Conservation (phyloP, 1,284 basidiomycete species). For the Dichomitus squalens region DNA sequence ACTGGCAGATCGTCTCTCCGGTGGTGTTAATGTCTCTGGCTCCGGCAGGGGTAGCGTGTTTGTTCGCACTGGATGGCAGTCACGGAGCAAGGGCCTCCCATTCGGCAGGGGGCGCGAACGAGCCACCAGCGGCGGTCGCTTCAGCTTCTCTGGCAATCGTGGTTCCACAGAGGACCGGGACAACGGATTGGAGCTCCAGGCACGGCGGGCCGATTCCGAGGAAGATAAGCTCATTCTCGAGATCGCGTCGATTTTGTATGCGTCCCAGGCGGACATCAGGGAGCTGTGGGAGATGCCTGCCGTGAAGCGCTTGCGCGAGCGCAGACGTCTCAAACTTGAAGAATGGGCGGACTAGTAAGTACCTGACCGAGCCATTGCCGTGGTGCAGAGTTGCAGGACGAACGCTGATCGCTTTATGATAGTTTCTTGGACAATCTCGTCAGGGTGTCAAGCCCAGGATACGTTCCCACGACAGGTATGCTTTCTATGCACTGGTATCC, state of each 20-base stretch:
- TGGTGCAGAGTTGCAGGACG: background rate
- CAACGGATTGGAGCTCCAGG: conserved; percentile 20
- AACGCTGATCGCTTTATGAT: conserved; percentile 3
- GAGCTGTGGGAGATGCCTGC: conserved; percentile 71
- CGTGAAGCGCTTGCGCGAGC: conserved; percentile 65
- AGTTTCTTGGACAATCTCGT: conserved; percentile 76
- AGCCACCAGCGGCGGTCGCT: conserved; percentile 26
- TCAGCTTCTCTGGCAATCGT: conserved; percentile 30
- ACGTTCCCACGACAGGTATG: conserved; percentile 72
- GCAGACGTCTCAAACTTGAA: conserved; percentile 72
- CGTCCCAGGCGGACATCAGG: conserved; percentile 62
- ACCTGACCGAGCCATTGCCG: background rate
- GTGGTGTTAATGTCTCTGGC: conserved; percentile 68
- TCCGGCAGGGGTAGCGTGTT: conserved; percentile 73
- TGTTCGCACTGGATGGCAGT: conserved; percentile 80
- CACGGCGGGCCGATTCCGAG: conserved; percentile 30
- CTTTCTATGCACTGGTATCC: background rate
- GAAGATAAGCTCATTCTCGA: conserved; percentile 62
- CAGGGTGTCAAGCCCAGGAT: conserved; percentile 66
- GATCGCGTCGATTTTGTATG: conserved; percentile 57
- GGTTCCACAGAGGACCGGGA: conserved; percentile 23
- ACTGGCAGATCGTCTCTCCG: conserved; percentile 71
- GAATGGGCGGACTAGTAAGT: conserved; percentile 85
- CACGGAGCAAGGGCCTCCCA: conserved; percentile 52
- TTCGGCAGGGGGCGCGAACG: conserved; percentile 29